Evolutionary conservation across 2,329 filamentous ascomycete genomes (phyloP), one percentile per base, ranked within the genome.

Genomic region (Plenodomus lindquistii): DNA sequence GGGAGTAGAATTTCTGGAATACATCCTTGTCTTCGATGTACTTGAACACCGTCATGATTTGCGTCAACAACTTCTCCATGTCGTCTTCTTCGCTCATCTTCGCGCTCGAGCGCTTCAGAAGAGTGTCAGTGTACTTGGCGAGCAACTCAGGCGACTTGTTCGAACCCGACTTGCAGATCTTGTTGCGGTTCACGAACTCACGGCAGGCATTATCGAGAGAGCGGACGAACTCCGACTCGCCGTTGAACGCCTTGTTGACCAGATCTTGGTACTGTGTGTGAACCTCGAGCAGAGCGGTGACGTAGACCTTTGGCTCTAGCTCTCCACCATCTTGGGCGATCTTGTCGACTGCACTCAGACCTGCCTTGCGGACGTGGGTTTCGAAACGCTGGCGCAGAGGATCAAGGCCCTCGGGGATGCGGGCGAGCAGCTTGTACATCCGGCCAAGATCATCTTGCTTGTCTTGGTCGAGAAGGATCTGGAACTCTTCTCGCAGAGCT

Each of bases 21-120:
- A 99, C 95, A 67, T 99, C 94, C 80, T 99, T 99, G 76, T 99
- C 95, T 71, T 99, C 94, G 56, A 99, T 97, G 75, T 99, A 99
- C 78, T 97, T 97, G 84, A 99, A 99, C 46, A 99, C 91, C 1
- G 93, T 97, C 94, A 99, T 99, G 65, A 99, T 94, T 72, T 97
- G 90, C 17, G 85, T 85, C 22, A 97, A 79, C 24, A 91, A 88
- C 59, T 88, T 87, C 75, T 99, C 94, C 63, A 97, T 82, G 67
- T 99, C 93, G 24, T 89, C 88, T 69, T 99, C 94, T 69, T 97
- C 94, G 13, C 91, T 90, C 62, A 91, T 91, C 62, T 92, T 95
- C 22, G 88, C 89, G 59, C 90, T 64, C 16, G 72, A 93, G 80
- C 96, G 97, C 74, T 94, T 93, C 42, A 99, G 79, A 24, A 99